Conservation (phyloP, 441 rosid genomes). For the Gossypium schwendimanii region DNA sequence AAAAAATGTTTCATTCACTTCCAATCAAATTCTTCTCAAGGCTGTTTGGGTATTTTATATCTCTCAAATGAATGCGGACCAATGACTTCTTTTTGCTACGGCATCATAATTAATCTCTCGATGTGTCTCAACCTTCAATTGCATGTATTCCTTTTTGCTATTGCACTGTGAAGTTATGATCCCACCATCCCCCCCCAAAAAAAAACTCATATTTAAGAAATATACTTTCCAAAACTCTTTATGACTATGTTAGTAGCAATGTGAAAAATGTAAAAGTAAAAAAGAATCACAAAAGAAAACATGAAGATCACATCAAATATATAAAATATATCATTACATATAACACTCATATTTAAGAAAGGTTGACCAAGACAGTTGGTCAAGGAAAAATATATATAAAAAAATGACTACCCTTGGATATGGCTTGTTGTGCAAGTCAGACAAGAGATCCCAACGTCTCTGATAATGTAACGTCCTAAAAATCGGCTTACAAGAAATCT, state of each 20-base stretch:
- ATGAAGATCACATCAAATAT: no score
- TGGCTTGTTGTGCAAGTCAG: background rate
- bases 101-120: constrained; percentile 18
- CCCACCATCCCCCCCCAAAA: background rate
- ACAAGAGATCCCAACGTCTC: background rate
- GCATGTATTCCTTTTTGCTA: background rate
- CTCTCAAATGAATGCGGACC: background rate
- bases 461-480: no score
- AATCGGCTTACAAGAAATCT: no score
- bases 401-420: background rate
- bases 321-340: background rate
- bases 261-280: no score
- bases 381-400: background rate
- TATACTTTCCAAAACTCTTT: background rate
- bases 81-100: constrained; percentile 1
- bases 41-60: constrained; percentile 9
- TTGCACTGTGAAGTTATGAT: background rate
- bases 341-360: background rate
- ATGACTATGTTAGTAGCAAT: no score
- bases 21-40: constrained; percentile 31
- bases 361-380: background rate
- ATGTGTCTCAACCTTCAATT: constrained; percentile 3
- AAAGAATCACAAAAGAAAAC: no score
- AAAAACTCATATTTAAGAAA: background rate
- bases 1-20: background rate